Conservation (phyloP, 1,284 basidiomycete species). For the Apiotrichum montevideense region DNA sequence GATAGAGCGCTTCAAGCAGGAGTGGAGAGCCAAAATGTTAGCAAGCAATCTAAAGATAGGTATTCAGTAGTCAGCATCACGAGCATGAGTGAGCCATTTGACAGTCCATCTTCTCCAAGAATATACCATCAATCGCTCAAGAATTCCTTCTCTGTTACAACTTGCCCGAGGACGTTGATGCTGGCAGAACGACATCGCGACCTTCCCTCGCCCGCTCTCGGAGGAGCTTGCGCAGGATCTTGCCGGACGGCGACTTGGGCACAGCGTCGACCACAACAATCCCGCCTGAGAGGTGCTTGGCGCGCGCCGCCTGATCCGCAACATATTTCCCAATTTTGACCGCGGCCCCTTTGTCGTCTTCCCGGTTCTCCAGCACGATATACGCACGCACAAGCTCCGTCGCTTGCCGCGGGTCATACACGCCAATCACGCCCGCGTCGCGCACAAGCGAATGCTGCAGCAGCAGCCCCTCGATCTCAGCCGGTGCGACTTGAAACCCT, state of each 20-base stretch:
- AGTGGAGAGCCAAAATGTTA: too few species aligned
- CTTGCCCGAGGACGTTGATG: too few species aligned
- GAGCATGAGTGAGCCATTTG: too few species aligned
- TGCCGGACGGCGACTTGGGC: conserved; percentile 47
- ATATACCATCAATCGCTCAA: too few species aligned
- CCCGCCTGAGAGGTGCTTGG: conserved; percentile 50
- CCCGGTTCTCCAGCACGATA: conserved; percentile 50
- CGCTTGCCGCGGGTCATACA: conserved; percentile 57
- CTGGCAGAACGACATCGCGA: too few species aligned
- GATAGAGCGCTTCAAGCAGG: too few species aligned
- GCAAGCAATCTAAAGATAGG: too few species aligned
- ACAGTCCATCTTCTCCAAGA: too few species aligned
- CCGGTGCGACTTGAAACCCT: conserved; percentile 59
- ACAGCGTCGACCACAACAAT: conserved; percentile 48
- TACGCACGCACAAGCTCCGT: conserved; percentile 64
- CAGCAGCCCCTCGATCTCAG: conserved; percentile 69
- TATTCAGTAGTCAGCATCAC: too few species aligned
- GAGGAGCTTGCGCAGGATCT: conserved; percentile 38
- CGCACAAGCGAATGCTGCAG: conserved; percentile 63
- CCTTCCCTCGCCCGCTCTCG: background rate
- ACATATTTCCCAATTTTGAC: background rate
- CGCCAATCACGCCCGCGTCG: conserved; percentile 65
- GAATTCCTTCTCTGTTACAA: too few species aligned
- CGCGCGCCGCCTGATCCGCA: conserved; percentile 44
- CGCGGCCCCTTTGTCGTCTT: background rate